phyloP scores from a whole-genome alignment of 768 basidiomycete species.

The Amanita brunnescens region DNA sequence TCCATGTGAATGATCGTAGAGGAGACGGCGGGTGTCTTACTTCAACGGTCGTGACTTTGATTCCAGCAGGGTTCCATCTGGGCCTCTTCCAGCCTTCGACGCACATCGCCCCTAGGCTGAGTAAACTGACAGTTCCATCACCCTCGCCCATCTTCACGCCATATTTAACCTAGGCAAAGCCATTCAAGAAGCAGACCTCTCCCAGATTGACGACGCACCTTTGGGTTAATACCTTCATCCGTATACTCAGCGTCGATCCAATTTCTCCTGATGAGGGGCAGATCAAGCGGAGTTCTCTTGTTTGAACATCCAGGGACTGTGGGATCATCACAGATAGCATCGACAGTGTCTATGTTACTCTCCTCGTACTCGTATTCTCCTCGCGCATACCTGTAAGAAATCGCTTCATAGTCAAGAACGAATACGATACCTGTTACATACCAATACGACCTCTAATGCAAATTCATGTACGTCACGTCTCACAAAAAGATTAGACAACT shows the following conservation, averaged over 20 bases:
- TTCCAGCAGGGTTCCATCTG: conserved; percentile 89
- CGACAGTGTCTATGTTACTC: conserved; percentile 32
- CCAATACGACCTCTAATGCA: conserved; percentile 71
- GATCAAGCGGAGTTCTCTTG: conserved; percentile 35
- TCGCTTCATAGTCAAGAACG: not conserved
- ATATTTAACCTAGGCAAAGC: conserved; percentile 44
- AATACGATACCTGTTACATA: conserved; percentile 18
- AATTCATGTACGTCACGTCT: conserved; percentile 68
- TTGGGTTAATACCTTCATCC: conserved; percentile 49
- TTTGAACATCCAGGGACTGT: conserved; percentile 32
- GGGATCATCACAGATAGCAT: conserved; percentile 37
- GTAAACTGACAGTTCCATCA: conserved; percentile 84
- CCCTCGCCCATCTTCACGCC: conserved; percentile 94
- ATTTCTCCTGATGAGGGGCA: conserved; percentile 4
- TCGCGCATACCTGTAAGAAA: conserved; percentile 49
- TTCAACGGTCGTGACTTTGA: conserved; percentile 81
- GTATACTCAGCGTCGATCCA: conserved; percentile 87
- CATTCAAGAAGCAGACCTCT: not conserved
- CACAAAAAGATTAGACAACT: conserved; percentile 17
- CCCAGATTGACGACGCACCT: conserved; percentile 26
- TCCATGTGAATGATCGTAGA: conserved; percentile 1
- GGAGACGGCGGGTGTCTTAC: conserved; percentile 28
- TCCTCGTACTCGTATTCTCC: conserved; percentile 72
- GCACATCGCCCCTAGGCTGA: conserved; percentile 94
- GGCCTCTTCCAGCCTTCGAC: conserved; percentile 87